phyloP scores from a whole-genome alignment of 2,329 filamentous ascomycete genomes.

The Aureobasidium sp. region DNA sequence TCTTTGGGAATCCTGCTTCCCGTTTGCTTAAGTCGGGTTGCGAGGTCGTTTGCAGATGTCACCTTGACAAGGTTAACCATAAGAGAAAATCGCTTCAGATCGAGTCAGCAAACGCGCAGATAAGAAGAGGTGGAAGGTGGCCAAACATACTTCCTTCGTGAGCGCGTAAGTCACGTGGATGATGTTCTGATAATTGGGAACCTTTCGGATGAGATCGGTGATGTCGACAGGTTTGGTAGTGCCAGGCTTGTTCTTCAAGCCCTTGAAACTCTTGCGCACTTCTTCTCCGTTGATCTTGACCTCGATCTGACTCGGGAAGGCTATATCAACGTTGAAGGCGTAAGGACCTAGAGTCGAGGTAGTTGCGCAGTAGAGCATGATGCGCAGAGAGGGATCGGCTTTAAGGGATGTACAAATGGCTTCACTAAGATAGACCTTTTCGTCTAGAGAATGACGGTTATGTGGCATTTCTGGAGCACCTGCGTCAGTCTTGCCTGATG shows the following conservation, averaged over 20 bases:
- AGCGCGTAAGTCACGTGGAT: slow-evolving; percentile 87
- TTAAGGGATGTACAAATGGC: slow-evolving; percentile 50
- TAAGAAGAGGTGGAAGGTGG: not conserved
- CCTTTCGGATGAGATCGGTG: slow-evolving; percentile 66
- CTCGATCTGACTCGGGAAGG: slow-evolving; percentile 89
- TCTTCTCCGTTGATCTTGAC: slow-evolving; percentile 84
- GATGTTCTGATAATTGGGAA: slow-evolving; percentile 64
- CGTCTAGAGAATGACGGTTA: slow-evolving; percentile 52
- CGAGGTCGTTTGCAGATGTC: slow-evolving; percentile 64
- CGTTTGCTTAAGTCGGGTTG: slow-evolving; percentile 53
- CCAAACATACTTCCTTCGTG: slow-evolving; percentile 62
- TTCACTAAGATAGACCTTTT: slow-evolving; percentile 52
- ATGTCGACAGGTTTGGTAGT: slow-evolving; percentile 92
- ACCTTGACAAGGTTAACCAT: slow-evolving; percentile 69
- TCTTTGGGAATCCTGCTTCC: slow-evolving; percentile 71
- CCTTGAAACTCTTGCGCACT: slow-evolving; percentile 86
- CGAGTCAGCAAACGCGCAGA: slow-evolving; percentile 28
- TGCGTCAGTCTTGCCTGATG: slow-evolving; percentile 28
- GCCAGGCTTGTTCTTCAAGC: slow-evolving; percentile 91
- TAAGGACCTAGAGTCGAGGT: slow-evolving; percentile 48
- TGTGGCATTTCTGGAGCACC: slow-evolving; percentile 48
- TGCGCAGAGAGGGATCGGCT: slow-evolving; percentile 54
- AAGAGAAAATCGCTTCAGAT: slow-evolving; percentile 33
- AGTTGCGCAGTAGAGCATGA: slow-evolving; percentile 78
- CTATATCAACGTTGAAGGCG: slow-evolving; percentile 55